Evolutionary conservation across 768 basidiomycete species (phyloP).

Genomic region (Mycena amicta): DNA sequence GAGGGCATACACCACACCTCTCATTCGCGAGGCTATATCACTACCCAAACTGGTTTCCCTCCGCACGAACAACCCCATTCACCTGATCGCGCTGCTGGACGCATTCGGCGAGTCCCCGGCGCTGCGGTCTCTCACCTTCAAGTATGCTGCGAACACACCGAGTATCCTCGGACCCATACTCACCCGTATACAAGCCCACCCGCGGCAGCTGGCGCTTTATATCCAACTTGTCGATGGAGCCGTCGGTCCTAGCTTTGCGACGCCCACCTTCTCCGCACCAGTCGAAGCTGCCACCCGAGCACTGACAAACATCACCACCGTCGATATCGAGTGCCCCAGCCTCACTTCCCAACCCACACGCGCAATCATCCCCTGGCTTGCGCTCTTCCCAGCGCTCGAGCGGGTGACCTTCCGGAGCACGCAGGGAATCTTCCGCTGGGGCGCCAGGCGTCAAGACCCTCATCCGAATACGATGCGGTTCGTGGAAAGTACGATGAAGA

Average conservation of each 20-base stretch:
- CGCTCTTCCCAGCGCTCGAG: background rate
- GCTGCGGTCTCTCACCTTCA: background rate
- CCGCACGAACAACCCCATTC: background rate
- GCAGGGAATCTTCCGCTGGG: background rate
- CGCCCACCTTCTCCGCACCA: background rate
- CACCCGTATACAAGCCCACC: background rate
- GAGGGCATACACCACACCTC: background rate
- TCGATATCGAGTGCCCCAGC: background rate
- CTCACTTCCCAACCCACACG: background rate
- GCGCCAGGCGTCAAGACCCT: background rate
- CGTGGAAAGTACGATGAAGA: background rate
- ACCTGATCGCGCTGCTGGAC: conserved; percentile 1
- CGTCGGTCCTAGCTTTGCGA: background rate
- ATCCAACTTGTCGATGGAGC: background rate
- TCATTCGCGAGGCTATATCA: background rate
- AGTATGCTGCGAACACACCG: background rate
- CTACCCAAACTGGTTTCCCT: background rate
- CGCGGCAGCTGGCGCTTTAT: background rate
- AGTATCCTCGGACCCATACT: background rate
- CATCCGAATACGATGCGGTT: background rate
- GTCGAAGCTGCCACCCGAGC: background rate
- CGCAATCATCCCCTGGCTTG: background rate
- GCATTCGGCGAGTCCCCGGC: background rate
- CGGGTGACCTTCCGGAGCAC: background rate
- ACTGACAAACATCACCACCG: background rate